phyloP scores from a whole-genome alignment of 495 filamentous ascomycete species.

The Neurospora sp. region DNA sequence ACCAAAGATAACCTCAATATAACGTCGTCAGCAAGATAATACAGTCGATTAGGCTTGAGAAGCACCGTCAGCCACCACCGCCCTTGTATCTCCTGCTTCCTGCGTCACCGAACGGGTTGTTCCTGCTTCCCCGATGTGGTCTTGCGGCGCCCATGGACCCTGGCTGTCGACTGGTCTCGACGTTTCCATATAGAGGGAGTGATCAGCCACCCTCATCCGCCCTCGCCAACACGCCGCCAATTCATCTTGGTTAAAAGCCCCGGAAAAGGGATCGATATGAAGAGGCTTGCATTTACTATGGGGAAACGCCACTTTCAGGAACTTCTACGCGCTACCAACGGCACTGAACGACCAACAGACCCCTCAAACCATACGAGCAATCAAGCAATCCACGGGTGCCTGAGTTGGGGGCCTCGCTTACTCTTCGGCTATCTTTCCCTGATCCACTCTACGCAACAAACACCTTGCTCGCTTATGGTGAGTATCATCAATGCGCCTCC shows the following conservation, averaged over 20 bases:
- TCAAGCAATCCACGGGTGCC: neutral
- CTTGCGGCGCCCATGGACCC: conserved; percentile 3
- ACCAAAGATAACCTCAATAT: neutral
- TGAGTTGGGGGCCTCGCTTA: neutral
- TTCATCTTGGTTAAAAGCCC: neutral
- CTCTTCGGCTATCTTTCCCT: neutral
- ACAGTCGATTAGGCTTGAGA: neutral
- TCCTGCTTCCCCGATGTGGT: conserved; percentile 11
- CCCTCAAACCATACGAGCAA: neutral
- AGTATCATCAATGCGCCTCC: neutral
- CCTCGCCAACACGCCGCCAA: neutral
- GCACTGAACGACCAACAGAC: neutral
- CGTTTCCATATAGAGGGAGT: neutral
- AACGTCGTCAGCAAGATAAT: neutral
- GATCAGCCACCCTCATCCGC: conserved; percentile 2
- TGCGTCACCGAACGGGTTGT: conserved; percentile 1
- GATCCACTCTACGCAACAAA: neutral
- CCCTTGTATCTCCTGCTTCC: neutral
- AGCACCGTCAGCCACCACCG: neutral
- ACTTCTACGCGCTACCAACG: neutral
- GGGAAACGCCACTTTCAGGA: neutral
- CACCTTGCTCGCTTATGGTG: neutral
- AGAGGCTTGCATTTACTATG: neutral
- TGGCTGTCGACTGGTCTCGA: neutral
- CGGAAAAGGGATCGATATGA: neutral